Evolutionary conservation across 164 flowering plant species (phyloP).

Genomic region (Berberis thunbergii): DNA sequence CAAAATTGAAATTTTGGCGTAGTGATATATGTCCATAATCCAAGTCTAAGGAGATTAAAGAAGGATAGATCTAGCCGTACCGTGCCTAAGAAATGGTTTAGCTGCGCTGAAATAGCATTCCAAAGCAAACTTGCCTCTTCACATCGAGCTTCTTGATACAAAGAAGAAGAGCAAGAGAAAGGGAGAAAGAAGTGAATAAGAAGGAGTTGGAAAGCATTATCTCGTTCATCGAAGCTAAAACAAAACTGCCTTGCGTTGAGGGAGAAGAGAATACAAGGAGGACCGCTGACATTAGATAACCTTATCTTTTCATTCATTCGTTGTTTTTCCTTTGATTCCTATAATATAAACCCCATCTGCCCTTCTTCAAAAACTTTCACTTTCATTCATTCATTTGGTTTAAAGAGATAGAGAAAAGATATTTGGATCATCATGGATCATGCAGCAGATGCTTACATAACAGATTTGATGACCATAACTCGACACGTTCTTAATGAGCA

Average conservation of each 20-base stretch:
- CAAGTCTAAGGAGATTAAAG: too few relatives aligned
- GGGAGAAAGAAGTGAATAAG: slow-evolving; percentile 7
- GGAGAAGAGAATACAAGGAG: not conserved
- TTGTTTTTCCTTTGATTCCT: not conserved
- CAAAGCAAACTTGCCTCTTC: too few relatives aligned
- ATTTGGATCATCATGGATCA: slow-evolving; percentile 56
- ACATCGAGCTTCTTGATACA: too few relatives aligned
- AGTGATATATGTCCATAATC: too few relatives aligned
- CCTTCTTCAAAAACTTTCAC: not conserved
- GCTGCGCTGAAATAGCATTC: too few relatives aligned
- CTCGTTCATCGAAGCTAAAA: too few relatives aligned
- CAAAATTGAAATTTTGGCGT: too few relatives aligned
- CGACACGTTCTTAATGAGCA: slow-evolving; percentile 87
- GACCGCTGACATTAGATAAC: slow-evolving; percentile 36
- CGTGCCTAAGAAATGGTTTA: too few relatives aligned
- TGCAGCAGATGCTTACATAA: slow-evolving; percentile 72
- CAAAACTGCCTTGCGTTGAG: too few relatives aligned
- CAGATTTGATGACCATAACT: slow-evolving; percentile 97
- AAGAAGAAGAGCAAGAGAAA: too few relatives aligned
- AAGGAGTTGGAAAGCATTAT: not conserved
- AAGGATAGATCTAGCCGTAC: too few relatives aligned
- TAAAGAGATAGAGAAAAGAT: too few relatives aligned
- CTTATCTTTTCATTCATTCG: slow-evolving; percentile 15
- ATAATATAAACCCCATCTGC: not conserved
- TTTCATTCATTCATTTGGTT: not conserved